Evolutionary conservation across 2,329 filamentous ascomycete species (phyloP), one percentile per base, ranked within the genome.

Genomic region (Paracorniculantispora psalliotae): DNA sequence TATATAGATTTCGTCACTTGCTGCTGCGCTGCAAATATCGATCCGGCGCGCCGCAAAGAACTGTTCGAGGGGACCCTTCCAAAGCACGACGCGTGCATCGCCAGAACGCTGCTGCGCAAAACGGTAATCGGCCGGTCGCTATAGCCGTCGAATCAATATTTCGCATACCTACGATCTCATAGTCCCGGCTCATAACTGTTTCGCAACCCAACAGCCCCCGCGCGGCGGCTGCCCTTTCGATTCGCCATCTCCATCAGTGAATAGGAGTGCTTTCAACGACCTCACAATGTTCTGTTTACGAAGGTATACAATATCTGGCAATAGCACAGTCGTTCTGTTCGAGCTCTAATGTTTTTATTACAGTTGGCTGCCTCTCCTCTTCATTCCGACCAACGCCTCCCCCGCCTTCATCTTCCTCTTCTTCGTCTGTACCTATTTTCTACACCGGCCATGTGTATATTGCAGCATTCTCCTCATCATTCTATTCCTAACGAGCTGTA

Each of bases 361-460:
- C 19, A 93, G 90, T 75, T 93, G 90, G 88, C 83, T 94, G 54
- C 90, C 90, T 30, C 86, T 94, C 66, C 89, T 94, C 72, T 92
- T 94, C 75, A 92, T 94, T 67, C 90, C 90, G 55, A 91, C 90
- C 61, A 92, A 92, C 72, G 89, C 90, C 66, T 92, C 89, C 60
- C 90, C 90, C 26, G 83, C 90, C 68, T 92, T 93, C 78, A 90
- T 94, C 72, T 85, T 93, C 76, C 84, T 91, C 75, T 91, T 94
- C 81, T 88, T 99, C 78, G 82, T 91, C 64, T 91, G 92, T 73
- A 96, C 92, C 64, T 97, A 96, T 80, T 90, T 96, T 76, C 87
- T 99, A 68, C 96, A 97, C 77, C 88, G 93, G 58, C 94, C 94
- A 57, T 99, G 94, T 79, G 88, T 96, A 67, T 99, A 99, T 82